These are phyloP conservation scores for Trametes cingulata DNA, from an alignment of 768 basidiomycete genomes.

Conservation along the genomic window DNA sequence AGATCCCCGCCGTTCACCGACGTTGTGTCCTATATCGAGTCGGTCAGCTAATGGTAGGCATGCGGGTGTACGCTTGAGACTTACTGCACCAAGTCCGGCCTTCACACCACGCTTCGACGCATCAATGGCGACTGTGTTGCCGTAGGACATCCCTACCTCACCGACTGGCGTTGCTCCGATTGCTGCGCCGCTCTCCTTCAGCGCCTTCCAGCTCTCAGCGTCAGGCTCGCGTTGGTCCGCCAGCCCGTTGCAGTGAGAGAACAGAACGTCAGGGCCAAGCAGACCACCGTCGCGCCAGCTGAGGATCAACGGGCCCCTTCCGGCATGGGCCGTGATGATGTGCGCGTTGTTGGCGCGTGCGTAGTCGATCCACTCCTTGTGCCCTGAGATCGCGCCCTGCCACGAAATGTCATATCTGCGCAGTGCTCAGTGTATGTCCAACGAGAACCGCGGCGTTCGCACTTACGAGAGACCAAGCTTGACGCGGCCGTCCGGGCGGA, in stretches of 20 bases:
- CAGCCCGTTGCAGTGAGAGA: conserved; percentile 34
- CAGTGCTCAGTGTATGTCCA: too few species aligned
- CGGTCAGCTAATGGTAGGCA: too few species aligned
- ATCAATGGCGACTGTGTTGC: conserved; percentile 31
- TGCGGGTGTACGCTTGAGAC: conserved; percentile 4
- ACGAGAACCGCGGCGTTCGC: too few species aligned
- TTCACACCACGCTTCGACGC: conserved; percentile 32
- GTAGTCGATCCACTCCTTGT: conserved; percentile 25
- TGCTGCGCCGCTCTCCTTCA: conserved; percentile 29
- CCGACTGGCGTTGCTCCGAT: conserved; percentile 33
- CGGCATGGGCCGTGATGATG: conserved; percentile 15
- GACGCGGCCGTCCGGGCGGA: conserved; percentile 30
- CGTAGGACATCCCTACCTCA: conserved; percentile 37
- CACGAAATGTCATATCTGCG: conserved; percentile 27
- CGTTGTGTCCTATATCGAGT: conserved; percentile 20
- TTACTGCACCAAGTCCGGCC: conserved; percentile 31
- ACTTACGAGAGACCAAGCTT: conserved; percentile 32
- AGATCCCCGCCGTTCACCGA: conserved; percentile 34
- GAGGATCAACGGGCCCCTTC: conserved; percentile 25
- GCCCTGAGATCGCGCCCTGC: conserved; percentile 15
- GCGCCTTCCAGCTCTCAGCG: conserved; percentile 31
- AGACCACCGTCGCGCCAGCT: conserved; percentile 29
- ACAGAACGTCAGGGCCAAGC: conserved; percentile 31
- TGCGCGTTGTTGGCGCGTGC: conserved; percentile 31
- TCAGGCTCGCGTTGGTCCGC: conserved; percentile 25